Evolutionary conservation across 2,329 filamentous ascomycete genomes (phyloP).

Genomic region (Monilinia polystroma): DNA sequence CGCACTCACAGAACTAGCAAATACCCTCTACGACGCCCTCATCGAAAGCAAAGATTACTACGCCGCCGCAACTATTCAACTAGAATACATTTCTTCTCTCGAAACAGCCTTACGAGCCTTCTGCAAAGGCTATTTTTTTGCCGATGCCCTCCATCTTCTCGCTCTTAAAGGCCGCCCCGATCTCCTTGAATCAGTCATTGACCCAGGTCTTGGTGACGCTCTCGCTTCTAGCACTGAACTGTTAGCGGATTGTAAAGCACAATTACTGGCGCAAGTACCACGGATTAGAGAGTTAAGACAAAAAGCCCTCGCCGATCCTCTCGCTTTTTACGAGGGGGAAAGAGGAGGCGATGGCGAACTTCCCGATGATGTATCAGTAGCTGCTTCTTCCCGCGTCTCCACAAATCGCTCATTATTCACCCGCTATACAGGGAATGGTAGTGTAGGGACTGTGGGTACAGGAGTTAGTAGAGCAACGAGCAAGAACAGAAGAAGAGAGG

Average conservation of each 20-base stretch:
- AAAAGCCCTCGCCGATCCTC: slow-evolving; percentile 79
- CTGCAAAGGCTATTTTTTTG: slow-evolving; percentile 84
- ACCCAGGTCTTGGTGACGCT: slow-evolving; percentile 76
- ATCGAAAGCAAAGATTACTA: slow-evolving; percentile 82
- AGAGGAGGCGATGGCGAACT: slow-evolving; percentile 63
- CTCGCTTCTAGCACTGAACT: slow-evolving; percentile 84
- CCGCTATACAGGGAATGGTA: slow-evolving; percentile 72
- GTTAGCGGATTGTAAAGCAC: slow-evolving; percentile 85
- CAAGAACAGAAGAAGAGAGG: slow-evolving; percentile 85
- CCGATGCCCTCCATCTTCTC: slow-evolving; percentile 80
- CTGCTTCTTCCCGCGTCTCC: slow-evolving; percentile 73
- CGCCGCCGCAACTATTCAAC: slow-evolving; percentile 74
- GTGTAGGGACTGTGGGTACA: slow-evolving; percentile 62
- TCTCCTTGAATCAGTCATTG: slow-evolving; percentile 66
- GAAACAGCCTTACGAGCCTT: slow-evolving; percentile 70
- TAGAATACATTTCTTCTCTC: slow-evolving; percentile 76
- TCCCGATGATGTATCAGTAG: slow-evolving; percentile 89
- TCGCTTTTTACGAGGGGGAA: slow-evolving; percentile 86
- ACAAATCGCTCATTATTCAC: slow-evolving; percentile 91
- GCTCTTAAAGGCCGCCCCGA: slow-evolving; percentile 56
- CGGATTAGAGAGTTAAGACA: slow-evolving; percentile 77
- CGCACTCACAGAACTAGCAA: slow-evolving; percentile 67
- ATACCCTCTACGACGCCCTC: slow-evolving; percentile 72
- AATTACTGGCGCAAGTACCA: slow-evolving; percentile 81
- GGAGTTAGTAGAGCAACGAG: slow-evolving; percentile 75